phyloP scores from a whole-genome alignment of 2,329 filamentous ascomycete genomes.

The Fusarium lyarnte region DNA sequence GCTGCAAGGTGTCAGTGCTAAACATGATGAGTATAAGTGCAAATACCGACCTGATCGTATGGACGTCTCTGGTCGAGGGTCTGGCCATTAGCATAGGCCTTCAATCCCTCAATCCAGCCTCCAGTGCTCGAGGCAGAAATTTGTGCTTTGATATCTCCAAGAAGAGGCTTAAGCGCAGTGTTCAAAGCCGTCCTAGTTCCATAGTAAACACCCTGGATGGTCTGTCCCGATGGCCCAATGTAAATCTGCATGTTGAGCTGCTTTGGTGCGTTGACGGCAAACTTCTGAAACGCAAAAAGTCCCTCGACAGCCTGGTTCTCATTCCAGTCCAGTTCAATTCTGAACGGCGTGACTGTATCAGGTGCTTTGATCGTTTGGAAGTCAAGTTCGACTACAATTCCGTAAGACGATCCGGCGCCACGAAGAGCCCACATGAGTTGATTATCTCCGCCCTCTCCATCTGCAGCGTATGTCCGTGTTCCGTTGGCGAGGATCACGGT shows the following conservation, averaged over 20 bases:
- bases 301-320: constrained; percentile 30
- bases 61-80: constrained; percentile 40
- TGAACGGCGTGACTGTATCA: constrained; percentile 32
- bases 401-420: constrained; percentile 47
- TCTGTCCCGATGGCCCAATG: constrained; percentile 25
- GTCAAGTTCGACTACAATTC: constrained; percentile 45
- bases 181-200: constrained; percentile 33
- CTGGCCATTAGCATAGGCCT: constrained; percentile 31
- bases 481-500: constrained; percentile 45
- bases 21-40: fast-evolving
- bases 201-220: constrained; percentile 45
- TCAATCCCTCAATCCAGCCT: constrained; percentile 42
- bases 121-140: constrained; percentile 24
- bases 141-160: constrained; percentile 20
- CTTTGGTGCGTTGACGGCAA: constrained; percentile 32
- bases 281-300: constrained; percentile 40
- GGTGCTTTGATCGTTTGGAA: constrained; percentile 43
- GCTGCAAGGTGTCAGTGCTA: constrained; percentile 29
- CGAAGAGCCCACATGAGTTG: constrained; percentile 47
- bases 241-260: constrained; percentile 47
- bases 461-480: constrained; percentile 35
- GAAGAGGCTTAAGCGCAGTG: constrained; percentile 27
- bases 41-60: constrained; percentile 31
- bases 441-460: constrained; percentile 21
- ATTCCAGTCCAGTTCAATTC: constrained; percentile 34